Evolutionary conservation across 257 asterid genomes (phyloP).

Genomic region (Forsythia suspensa): DNA sequence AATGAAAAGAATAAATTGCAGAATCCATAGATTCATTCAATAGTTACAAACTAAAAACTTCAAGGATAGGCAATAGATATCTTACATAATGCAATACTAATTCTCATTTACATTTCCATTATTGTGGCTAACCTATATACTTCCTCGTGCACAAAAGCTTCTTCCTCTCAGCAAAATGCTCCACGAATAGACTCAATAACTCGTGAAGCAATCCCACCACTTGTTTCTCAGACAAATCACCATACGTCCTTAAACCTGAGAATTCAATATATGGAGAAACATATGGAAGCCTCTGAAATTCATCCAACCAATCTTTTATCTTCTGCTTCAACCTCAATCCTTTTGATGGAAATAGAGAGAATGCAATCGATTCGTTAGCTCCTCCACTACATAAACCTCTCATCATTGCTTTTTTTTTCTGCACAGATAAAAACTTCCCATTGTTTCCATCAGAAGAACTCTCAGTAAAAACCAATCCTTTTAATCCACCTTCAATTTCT

Average conservation of each 20-base stretch:
- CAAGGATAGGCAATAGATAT: background rate
- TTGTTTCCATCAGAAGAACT: slow-evolving; percentile 21
- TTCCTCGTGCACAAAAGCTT: slow-evolving; percentile 61
- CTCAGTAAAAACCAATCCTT: slow-evolving; percentile 52
- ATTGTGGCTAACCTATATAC: slow-evolving; percentile 73
- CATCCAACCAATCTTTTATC: slow-evolving; percentile 68
- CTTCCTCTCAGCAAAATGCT: slow-evolving; percentile 82
- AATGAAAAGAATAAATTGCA: too few relatives aligned
- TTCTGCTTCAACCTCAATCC: slow-evolving; percentile 75
- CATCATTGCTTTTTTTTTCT: slow-evolving; percentile 65
- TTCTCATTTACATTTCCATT: background rate
- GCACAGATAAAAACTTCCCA: slow-evolving; percentile 35
- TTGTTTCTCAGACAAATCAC: slow-evolving; percentile 78
- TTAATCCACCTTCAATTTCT: slow-evolving; percentile 72
- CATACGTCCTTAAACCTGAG: slow-evolving; percentile 47
- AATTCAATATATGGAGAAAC: slow-evolving; percentile 68
- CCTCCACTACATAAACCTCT: slow-evolving; percentile 53
- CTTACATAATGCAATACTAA: background rate
- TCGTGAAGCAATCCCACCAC: slow-evolving; percentile 83
- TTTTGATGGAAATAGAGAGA: slow-evolving; percentile 77
- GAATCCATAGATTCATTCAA: too few relatives aligned
- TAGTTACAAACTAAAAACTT: background rate
- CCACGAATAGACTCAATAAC: slow-evolving; percentile 75
- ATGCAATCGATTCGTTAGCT: slow-evolving; percentile 51
- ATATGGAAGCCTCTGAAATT: slow-evolving; percentile 74